These are phyloP conservation scores for Lagenidium giganteum DNA, from an alignment of 352 stramenopile genomes.

Conservation along the genomic window DNA sequence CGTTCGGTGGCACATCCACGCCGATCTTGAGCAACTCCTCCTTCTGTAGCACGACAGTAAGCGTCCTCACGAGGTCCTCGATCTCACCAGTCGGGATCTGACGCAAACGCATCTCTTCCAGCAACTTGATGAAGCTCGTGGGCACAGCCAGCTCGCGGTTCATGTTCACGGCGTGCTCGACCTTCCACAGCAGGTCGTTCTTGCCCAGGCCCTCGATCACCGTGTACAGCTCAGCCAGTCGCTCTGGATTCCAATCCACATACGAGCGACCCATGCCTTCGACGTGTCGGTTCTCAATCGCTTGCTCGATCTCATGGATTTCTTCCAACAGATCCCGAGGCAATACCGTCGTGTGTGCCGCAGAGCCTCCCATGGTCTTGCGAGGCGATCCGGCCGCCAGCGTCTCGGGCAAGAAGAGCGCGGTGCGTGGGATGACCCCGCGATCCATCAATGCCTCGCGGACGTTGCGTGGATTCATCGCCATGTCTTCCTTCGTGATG, in stretches of 20 bases:
- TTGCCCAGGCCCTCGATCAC: conserved; percentile 64
- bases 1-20: conserved; percentile 40
- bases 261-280: conserved; percentile 11
- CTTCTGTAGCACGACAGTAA: conserved; percentile 59
- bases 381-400: too few species aligned
- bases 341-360: conserved; percentile 11
- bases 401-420: too few species aligned
- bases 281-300: conserved; percentile 31
- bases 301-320: conserved; percentile 44
- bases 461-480: conserved; percentile 48
- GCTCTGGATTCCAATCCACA: conserved; percentile 53
- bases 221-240: conserved; percentile 54
- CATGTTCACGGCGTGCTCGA: conserved; percentile 55
- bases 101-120: conserved; percentile 48
- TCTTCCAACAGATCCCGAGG: conserved; percentile 49
- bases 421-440: conserved; percentile 51
- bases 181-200: conserved; percentile 69
- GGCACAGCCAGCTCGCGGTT: conserved; percentile 55
- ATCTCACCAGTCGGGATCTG: conserved; percentile 51
- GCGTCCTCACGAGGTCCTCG: conserved; percentile 45
- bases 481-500: conserved; percentile 63
- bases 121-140: conserved; percentile 28
- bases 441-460: conserved; percentile 57
- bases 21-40: conserved; percentile 34
- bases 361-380: background rate